Evolutionary conservation across 2,329 filamentous ascomycete species (phyloP), one percentile per base, ranked within the genome.

Genomic region (Amylocarpus encephaloides): DNA sequence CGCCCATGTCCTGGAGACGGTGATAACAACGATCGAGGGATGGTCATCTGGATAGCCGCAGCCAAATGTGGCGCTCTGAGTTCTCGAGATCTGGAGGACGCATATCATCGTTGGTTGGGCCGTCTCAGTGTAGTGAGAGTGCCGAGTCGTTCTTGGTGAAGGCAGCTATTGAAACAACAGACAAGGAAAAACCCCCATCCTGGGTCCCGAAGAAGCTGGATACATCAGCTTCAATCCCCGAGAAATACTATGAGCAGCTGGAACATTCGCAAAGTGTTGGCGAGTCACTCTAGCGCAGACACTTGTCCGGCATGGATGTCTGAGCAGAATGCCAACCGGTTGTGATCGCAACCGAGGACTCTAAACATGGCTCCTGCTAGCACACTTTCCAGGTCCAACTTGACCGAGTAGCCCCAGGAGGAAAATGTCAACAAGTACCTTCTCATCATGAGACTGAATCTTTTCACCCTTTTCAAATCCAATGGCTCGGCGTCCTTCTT

Each of bases 361-460:
- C 26, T 12, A 43, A 4, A 26, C 22, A 26, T 26, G 22, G 22
- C 22, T 26, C 22, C 7, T 26, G 4, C 22, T 26, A 32, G 26
- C 30, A 26, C 38, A 16, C 34, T 30, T 15, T 19, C 5, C 10
- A 35, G 10, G 29, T 6, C 44, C 44, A 47, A 39, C 34, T 39
- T 39, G 44, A 46, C 12, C 19, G 22, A 29, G 32, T 19, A 30
- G 18, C 2, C 47, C 11, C 43, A 16, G 16, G 36, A 2, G 55
- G 12, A 9, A 5, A 18, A 40, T 7, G 22, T 26, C 30, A 15
- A 16, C 5, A 3, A 64, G 71, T 67, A 88, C 87, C 88, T 93
- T 65, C 88, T 72, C 74, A 86, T 86, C 88, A 93, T 91, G 52
- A 93, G 73, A 45, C 82, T 83, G 29, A 92, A 71, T 42, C 85